These are phyloP conservation scores for Oryza brachyantha DNA, from an alignment of 176 grass and related monocot species.

Conservation along the genomic window DNA sequence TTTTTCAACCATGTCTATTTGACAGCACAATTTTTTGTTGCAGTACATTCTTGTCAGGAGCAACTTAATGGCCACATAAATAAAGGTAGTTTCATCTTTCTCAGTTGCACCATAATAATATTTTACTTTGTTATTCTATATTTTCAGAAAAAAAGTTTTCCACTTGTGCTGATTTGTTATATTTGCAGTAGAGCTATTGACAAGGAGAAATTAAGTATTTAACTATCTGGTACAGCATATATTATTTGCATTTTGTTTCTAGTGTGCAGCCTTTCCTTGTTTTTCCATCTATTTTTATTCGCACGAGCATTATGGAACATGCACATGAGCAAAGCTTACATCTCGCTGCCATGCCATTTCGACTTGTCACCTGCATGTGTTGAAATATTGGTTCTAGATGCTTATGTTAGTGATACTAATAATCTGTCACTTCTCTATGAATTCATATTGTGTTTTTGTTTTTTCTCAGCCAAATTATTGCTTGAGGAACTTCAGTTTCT, in stretches of 20 bases:
- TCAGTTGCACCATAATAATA: neutral
- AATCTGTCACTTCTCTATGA: neutral
- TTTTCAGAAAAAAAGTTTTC: constrained; percentile 2
- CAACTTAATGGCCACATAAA: constrained; percentile 2
- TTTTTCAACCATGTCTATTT: neutral
- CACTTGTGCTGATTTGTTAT: neutral
- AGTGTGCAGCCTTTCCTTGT: neutral
- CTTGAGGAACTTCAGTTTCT: constrained; percentile 43
- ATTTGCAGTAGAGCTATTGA: neutral
- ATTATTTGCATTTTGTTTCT: neutral
- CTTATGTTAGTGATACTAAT: neutral
- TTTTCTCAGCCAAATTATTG: constrained; percentile 40
- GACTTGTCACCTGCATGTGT: neutral
- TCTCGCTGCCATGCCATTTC: neutral
- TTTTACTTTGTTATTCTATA: constrained; percentile 2
- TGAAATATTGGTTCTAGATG: neutral
- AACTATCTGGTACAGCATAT: neutral
- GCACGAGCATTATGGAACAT: neutral
- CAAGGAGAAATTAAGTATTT: neutral
- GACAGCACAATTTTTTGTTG: neutral
- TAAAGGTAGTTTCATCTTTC: constrained; percentile 17
- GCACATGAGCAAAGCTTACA: neutral
- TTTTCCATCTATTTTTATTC: neutral
- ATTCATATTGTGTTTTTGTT: neutral
- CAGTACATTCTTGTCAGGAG: constrained; percentile 17